Evolutionary conservation across 768 basidiomycete genomes (phyloP), one percentile per base, ranked within the genome.

Genomic region (Amanita polypyramis): DNA sequence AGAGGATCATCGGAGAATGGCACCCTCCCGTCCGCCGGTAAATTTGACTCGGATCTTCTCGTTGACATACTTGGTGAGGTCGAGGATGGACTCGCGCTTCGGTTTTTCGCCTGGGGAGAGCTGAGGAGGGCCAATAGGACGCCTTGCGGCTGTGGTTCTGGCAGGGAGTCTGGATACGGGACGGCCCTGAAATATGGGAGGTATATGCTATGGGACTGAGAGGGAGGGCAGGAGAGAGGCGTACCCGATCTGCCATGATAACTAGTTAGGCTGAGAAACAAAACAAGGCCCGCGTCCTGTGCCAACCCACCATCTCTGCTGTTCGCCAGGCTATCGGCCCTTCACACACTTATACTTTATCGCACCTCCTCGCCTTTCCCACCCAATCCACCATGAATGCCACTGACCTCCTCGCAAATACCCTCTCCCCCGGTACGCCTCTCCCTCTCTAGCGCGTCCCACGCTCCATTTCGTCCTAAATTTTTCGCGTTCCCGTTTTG

Each of bases 21-120:
- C 52, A 89, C 94, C 93, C 77, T 99, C 93, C 34, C 96, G 71
- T 33, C 95, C 95, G 37, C 96, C 96, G n/a, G 91, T 91, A 61
- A 99, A 98, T 66, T 96, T 97, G 59, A 98, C 93, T 48, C 91
- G 70, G 60, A 99, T 89, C 52, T 80, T 77, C 64, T 93, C 82
- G 64, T 95, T 88, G 45, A 86, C 85, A 58, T 96, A 98, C 64
- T 95, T 94, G 42, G 87, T 80, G 27, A 98, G 80, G 64, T 97
- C 93, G 27, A 98, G 79, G 65, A 98, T 97, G 23, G 91, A 89
- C 65, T 98, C 95, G 36, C 89, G 78, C 63, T 86, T 88, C 37
- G 87, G 88, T 61, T 86, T 90, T 56, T 91, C 77, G 70, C 73
- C 74, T 30, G 33, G 35, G 14, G 42, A 15, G 9, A 17, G 49